Conservation (phyloP, 1,284 basidiomycete genomes). For the Ustilago crameri region DNA sequence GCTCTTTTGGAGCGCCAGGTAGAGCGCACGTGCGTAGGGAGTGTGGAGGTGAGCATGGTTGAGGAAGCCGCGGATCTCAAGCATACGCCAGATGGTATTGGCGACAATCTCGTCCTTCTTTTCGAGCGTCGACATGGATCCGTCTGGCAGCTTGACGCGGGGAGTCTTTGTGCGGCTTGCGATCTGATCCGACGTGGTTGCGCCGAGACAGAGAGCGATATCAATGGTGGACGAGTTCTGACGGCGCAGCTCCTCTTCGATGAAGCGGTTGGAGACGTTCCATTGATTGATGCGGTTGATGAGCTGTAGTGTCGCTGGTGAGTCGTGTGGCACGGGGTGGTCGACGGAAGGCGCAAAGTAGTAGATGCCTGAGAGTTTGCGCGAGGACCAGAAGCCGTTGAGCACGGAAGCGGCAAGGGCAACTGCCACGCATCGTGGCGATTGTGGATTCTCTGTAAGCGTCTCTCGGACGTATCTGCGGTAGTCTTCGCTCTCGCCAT, state of each 20-base stretch:
- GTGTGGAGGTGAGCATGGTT: constrained; percentile 87
- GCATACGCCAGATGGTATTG: constrained; percentile 97
- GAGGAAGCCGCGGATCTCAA: constrained; percentile 95
- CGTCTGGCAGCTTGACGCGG: constrained; percentile 40
- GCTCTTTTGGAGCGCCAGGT: constrained; percentile 79
- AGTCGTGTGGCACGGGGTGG: constrained; percentile 67
- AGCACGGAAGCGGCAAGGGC: constrained; percentile 60
- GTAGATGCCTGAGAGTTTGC: constrained; percentile 62
- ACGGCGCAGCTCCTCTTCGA: constrained; percentile 93
- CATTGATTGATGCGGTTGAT: constrained; percentile 90
- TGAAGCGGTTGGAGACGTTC: constrained; percentile 85
- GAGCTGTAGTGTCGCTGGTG: constrained; percentile 82
- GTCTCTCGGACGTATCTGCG: constrained; percentile 93
- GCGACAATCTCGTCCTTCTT: constrained; percentile 99
- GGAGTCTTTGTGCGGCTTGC: constrained; percentile 60
- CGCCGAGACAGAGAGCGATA: constrained; percentile 91
- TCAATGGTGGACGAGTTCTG: constrained; percentile 99
- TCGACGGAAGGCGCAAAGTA: constrained; percentile 58
- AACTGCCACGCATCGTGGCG: constrained; percentile 87
- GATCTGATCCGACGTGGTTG: constrained; percentile 72
- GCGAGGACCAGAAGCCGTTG: constrained; percentile 63
- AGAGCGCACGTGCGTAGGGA: constrained; percentile 84
- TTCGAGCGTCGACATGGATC: constrained; percentile 73
- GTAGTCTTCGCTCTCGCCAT: constrained; percentile 94
- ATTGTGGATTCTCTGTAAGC: constrained; percentile 87